Percentiles rank a stretch among this genome's conserved stretches.
Evolutionary conservation across 345 rosid genomes (phyloP).

Genomic region (Pistacia integerrima): DNA sequence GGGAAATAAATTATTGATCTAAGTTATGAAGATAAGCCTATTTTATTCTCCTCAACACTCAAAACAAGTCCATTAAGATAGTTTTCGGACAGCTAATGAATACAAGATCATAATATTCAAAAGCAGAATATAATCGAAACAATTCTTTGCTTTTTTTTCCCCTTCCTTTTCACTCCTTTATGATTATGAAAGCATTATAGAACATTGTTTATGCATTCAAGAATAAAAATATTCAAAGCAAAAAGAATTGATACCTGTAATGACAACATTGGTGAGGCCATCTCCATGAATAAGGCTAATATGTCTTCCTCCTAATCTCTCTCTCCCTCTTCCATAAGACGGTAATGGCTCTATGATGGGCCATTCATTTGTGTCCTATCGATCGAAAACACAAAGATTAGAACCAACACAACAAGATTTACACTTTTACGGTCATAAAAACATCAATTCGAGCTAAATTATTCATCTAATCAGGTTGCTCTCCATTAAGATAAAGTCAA

Average conservation of each 20-base stretch:
- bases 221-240: background rate
- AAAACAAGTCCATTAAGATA: background rate
- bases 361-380: constrained; percentile 82
- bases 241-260: constrained; percentile 59
- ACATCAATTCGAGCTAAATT: background rate
- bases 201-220: background rate
- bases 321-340: constrained; percentile 99
- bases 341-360: constrained; percentile 88
- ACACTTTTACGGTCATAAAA: background rate
- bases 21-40: too few species aligned
- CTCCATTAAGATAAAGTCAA: too few species aligned
- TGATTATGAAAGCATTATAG: constrained; percentile 1
- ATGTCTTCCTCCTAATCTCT: constrained; percentile 93
- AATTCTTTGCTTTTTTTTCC: background rate
- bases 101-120: background rate
- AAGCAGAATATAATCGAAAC: background rate
- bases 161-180: too few species aligned
- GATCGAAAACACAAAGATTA: constrained; percentile 12
- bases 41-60: background rate
- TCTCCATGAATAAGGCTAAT: constrained; percentile 98
- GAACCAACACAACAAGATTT: background rate
- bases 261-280: constrained; percentile 78
- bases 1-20: too few species aligned
- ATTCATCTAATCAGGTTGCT: too few species aligned
- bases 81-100: background rate